phyloP scores from a whole-genome alignment of 1,284 basidiomycete genomes.

The Pyrrhoderma noxium region DNA sequence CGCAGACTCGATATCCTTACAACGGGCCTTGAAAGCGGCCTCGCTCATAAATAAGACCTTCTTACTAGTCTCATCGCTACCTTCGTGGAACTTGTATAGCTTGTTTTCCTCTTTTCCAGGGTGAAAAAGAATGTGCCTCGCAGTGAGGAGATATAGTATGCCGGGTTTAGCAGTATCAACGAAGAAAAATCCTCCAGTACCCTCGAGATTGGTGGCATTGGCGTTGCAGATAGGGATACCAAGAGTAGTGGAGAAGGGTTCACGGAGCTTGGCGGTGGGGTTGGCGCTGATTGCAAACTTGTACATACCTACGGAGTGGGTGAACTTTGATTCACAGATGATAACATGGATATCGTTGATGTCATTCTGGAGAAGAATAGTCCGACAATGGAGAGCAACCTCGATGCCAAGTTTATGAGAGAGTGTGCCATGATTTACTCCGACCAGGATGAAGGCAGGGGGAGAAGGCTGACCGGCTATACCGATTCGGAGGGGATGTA shows the following conservation, averaged over 20 bases:
- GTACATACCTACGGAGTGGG: not conserved
- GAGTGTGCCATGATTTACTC: too few species aligned
- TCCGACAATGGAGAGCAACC: slow-evolving; percentile 23
- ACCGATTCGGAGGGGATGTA: slow-evolving; percentile 12
- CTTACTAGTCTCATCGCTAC: slow-evolving; percentile 14
- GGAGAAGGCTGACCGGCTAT: slow-evolving; percentile 4
- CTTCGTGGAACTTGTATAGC: slow-evolving; percentile 18
- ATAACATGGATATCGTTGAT: slow-evolving; percentile 20
- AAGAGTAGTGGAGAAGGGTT: slow-evolving; percentile 25
- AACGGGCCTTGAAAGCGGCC: slow-evolving; percentile 17
- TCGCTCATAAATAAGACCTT: slow-evolving; percentile 26
- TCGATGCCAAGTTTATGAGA: too few species aligned
- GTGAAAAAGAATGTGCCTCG: slow-evolving; percentile 24
- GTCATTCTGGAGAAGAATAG: slow-evolving; percentile 21
- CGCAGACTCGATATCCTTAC: slow-evolving; percentile 15
- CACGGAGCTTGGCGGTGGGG: slow-evolving; percentile 13
- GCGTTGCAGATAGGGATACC: slow-evolving; percentile 23
- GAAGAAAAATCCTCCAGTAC: slow-evolving; percentile 31
- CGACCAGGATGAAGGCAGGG: too few species aligned
- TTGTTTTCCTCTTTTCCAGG: slow-evolving; percentile 19
- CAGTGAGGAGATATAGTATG: slow-evolving; percentile 26
- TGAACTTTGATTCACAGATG: slow-evolving; percentile 3
- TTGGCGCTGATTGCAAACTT: not conserved
- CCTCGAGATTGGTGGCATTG: slow-evolving; percentile 20
- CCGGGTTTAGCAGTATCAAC: slow-evolving; percentile 20